These are phyloP conservation scores for Tricholoma sp. DNA, from an alignment of 768 basidiomycete species.

Conservation along the genomic window DNA sequence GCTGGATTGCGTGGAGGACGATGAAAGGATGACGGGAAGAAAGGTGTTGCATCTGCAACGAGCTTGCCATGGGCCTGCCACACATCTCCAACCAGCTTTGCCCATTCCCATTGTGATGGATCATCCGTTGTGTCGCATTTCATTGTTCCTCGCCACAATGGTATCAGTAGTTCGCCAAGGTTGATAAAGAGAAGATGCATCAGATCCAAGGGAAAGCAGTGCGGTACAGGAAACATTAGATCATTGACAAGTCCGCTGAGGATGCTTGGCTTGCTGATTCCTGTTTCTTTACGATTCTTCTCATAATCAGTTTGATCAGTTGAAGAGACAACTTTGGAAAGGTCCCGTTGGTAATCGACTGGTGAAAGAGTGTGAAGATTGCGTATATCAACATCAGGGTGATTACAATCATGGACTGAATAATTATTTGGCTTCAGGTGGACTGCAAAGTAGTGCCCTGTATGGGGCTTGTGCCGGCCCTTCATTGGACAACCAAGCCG, in stretches of 20 bases:
- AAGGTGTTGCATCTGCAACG: constrained; percentile 3
- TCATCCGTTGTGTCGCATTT: not conserved
- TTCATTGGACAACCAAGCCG: constrained; percentile 20
- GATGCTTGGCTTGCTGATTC: not conserved
- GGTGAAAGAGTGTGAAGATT: not conserved
- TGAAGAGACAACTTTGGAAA: not conserved
- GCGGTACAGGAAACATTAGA: not conserved
- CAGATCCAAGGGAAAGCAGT: constrained; percentile 11
- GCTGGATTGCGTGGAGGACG: constrained; percentile 18
- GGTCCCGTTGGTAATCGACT: not conserved
- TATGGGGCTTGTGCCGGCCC: constrained; percentile 19
- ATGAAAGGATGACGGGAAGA: constrained; percentile 17
- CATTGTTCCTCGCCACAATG: constrained; percentile 8
- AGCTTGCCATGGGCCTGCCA: constrained; percentile 2
- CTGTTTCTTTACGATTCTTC: not conserved
- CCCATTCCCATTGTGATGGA: constrained; percentile 8
- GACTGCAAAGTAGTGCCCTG: constrained; percentile 22
- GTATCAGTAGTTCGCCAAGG: not conserved
- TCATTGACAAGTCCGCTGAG: not conserved
- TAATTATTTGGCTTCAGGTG: constrained; percentile 18
- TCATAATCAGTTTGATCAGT: not conserved
- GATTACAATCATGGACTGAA: constrained; percentile 14
- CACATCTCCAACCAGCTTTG: not conserved
- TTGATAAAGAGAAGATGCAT: constrained; percentile 3
- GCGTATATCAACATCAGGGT: constrained; percentile 14